These are phyloP conservation scores for Leccinum olivaceopallidum DNA, from an alignment of 768 basidiomycete species.

Conservation along the genomic window DNA sequence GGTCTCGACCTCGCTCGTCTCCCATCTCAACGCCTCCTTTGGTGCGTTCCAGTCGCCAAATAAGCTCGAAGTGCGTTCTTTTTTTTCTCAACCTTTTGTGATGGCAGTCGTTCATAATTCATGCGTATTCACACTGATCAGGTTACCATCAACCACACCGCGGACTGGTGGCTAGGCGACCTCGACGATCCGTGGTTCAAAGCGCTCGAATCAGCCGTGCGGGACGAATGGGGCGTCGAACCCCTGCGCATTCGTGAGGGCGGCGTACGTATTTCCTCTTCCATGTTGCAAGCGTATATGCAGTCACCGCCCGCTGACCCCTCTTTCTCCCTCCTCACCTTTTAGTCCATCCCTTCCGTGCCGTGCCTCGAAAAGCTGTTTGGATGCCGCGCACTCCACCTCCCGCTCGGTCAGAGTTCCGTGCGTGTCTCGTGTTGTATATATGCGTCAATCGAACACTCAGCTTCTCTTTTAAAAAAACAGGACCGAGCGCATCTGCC, in stretches of 20 bases:
- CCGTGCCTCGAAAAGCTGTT: conserved; percentile 95
- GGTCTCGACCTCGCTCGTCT: conserved; percentile 60
- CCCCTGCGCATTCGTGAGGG: conserved; percentile 92
- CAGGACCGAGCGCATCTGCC: conserved; percentile 92
- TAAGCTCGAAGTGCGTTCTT: conserved; percentile 54
- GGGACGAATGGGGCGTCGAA: conserved; percentile 83
- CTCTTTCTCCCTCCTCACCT: background rate
- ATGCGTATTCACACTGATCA: conserved; percentile 28
- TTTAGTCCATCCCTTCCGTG: conserved; percentile 88
- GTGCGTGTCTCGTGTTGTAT: conserved; percentile 44
- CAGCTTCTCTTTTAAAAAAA: background rate
- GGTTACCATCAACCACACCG: conserved; percentile 79
- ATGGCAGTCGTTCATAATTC: background rate
- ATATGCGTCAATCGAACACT: background rate
- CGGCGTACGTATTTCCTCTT: conserved; percentile 56
- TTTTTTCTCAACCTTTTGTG: background rate
- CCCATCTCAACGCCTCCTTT: conserved; percentile 63
- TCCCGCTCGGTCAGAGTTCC: conserved; percentile 92
- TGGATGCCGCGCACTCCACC: conserved; percentile 83
- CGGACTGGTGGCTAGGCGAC: conserved; percentile 96
- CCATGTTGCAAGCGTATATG: background rate
- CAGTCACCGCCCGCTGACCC: background rate
- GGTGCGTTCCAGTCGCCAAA: conserved; percentile 65
- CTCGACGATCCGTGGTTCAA: conserved; percentile 85
- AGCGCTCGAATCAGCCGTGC: conserved; percentile 78